These are phyloP conservation scores for Circinella minor DNA, from an alignment of 371 early-diverging fungal genomes.

Conservation along the genomic window DNA sequence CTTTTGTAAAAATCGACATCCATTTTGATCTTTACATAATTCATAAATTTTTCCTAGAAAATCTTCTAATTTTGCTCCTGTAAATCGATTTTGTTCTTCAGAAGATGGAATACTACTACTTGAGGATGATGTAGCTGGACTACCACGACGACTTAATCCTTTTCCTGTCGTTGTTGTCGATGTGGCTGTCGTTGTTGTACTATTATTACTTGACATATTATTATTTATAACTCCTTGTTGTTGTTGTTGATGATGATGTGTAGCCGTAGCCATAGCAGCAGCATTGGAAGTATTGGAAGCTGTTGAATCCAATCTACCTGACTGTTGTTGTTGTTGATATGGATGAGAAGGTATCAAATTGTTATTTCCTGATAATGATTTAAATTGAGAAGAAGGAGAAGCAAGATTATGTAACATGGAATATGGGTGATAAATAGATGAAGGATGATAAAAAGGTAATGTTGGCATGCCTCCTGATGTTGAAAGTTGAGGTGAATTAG, in stretches of 20 bases:
- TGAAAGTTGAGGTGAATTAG: conserved; percentile 20
- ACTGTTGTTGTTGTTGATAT: too few relatives aligned
- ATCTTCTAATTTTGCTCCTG: conserved; percentile 69
- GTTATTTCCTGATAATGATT: conserved; percentile 1
- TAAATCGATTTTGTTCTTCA: conserved; percentile 61
- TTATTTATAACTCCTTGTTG: too few relatives aligned
- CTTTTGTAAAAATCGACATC: conserved; percentile 88
- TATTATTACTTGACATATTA: too few relatives aligned
- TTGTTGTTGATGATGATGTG: too few relatives aligned
- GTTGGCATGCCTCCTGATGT: conserved; percentile 10
- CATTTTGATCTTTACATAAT: conserved; percentile 90
- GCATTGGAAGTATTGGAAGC: too few relatives aligned
- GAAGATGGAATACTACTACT: conserved; percentile 6
- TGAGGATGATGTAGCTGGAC: conserved; percentile 6
- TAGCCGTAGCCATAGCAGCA: too few relatives aligned
- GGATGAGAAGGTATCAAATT: conserved; percentile 7
- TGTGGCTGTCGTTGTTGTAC: neutral
- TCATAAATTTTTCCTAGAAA: conserved; percentile 74
- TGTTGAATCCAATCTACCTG: too few relatives aligned
- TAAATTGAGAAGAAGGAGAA: neutral
- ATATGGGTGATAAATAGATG: conserved; percentile 20
- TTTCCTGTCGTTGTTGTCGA: neutral
- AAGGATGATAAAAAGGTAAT: conserved; percentile 12
- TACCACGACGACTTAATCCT: conserved; percentile 16
- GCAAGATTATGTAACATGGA: conserved; percentile 24